These are phyloP conservation scores for Ophiocordyceps sinensis DNA, from an alignment of 2,329 filamentous ascomycete genomes.

Conservation along the genomic window DNA sequence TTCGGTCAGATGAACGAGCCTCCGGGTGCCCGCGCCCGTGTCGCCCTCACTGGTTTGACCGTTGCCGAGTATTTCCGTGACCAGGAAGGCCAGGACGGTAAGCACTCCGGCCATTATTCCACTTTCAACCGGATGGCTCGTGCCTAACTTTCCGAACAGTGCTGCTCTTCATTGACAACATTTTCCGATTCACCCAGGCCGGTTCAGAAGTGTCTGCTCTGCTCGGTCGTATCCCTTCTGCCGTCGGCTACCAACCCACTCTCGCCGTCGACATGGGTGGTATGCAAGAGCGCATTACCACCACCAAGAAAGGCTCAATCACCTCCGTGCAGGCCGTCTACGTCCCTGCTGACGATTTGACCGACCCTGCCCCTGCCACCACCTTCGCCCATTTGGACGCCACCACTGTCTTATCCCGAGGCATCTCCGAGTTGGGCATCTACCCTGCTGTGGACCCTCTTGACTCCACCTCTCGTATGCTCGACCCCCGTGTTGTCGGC, in stretches of 20 bases:
- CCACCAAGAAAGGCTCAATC: slow-evolving; percentile 98
- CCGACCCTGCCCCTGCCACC: slow-evolving; percentile 96
- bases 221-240: slow-evolving; percentile 98
- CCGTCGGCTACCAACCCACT: slow-evolving; percentile 99
- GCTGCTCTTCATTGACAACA: slow-evolving; percentile 99
- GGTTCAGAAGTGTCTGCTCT: slow-evolving; percentile 99
- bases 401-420: slow-evolving; percentile 99
- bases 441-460: slow-evolving; percentile 99
- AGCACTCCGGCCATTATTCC: slow-evolving; percentile 11
- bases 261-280: slow-evolving; percentile 97
- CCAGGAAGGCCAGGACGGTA: slow-evolving; percentile 71
- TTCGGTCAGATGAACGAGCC: slow-evolving; percentile 99
- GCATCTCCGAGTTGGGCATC: slow-evolving; percentile 99
- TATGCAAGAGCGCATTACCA: slow-evolving; percentile 99
- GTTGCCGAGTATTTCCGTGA: slow-evolving; percentile 74
- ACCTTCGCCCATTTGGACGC: slow-evolving; percentile 99
- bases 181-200: slow-evolving; percentile 99
- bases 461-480: slow-evolving; percentile 98
- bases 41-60: slow-evolving; percentile 81
- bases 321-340: slow-evolving; percentile 99
- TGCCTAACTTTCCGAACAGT: slow-evolving; percentile 31
- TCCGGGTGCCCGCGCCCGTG: slow-evolving; percentile 98
- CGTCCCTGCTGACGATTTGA: slow-evolving; percentile 99
- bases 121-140: not conserved
- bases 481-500: slow-evolving; percentile 96